Evolutionary conservation across 177 flowering plant genomes (phyloP).

Genomic region (Vitis hybrid): DNA sequence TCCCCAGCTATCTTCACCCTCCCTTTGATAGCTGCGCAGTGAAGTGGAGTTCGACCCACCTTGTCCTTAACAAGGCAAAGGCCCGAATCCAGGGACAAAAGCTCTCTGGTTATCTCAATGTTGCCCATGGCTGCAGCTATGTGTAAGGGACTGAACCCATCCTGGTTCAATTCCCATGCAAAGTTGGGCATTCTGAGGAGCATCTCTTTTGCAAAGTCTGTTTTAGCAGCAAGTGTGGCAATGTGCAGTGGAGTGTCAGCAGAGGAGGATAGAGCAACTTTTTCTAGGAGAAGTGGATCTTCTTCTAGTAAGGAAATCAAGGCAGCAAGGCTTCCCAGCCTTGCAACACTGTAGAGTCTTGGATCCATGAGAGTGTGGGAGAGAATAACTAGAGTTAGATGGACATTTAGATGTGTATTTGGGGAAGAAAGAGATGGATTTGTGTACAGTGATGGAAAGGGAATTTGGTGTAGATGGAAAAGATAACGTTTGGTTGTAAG

Average conservation of each 20-base stretch:
- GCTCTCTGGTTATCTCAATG: background rate
- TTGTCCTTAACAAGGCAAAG: constrained; percentile 1
- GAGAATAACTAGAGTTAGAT: too few species aligned
- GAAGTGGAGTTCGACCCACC: constrained; percentile 4
- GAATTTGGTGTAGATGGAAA: too few species aligned
- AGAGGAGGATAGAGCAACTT: background rate
- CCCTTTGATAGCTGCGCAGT: constrained; percentile 5
- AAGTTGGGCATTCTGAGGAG: background rate
- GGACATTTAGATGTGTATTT: too few species aligned
- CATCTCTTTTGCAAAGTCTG: background rate
- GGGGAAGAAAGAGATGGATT: too few species aligned
- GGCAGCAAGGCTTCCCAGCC: background rate
- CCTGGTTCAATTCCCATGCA: background rate
- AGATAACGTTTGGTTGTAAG: too few species aligned
- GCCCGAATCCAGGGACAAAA: background rate
- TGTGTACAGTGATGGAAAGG: too few species aligned
- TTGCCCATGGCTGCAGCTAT: background rate
- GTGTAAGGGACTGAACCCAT: background rate
- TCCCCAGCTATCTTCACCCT: background rate
- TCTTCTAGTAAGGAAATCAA: background rate
- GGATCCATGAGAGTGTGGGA: background rate
- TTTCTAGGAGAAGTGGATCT: background rate
- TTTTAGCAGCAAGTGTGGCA: background rate
- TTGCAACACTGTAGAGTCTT: background rate
- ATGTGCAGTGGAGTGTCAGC: background rate